Base-by-base conservation (phyloP, 2,329 filamentous ascomycete genomes). In the Zasmidium citrigriseum region DNA sequence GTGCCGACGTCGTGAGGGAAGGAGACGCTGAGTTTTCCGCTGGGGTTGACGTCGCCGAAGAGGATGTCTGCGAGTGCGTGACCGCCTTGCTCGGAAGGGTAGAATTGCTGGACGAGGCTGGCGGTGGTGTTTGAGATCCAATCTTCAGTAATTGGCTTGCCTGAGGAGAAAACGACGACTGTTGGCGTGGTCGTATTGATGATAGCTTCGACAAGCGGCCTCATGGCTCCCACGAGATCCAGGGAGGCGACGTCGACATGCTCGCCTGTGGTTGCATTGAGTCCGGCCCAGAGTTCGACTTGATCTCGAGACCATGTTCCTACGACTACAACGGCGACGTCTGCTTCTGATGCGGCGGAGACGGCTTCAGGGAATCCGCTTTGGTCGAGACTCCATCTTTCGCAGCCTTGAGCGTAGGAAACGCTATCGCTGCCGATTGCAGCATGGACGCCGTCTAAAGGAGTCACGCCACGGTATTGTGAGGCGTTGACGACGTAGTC, bases 241-340 rank as follows among this genome's bases (percentile, higher is more conserved):
- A 91, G 80, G 52, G 78, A 79, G 57, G 83, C 76, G 1, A 86
- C 78, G 64, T 91, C 89, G 49, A 91, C 84, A 67, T 90, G 87
- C 69, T 91, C 89, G 52, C 88, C 89, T 0, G 88, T 91, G 55
- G 88, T 91, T 24, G 87, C 88, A 64, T 91, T 91, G 2, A 90
- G 71, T 0, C 86, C 86, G 56, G 76, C 72, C 89, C 88, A 91
- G 2, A 91, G 82, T 71, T 91, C 84, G 53, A 80, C 77, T 69
- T 91, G 88, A 67, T 92, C 89, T 50, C 88, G 83, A 23, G 84
- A 86, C 89, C 88, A 91, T 9, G 89, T 91, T 27, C 89, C 89
- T 1, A 91, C 88, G 0, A 91, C 79, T 0, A 91, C 87, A 4
- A 91, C 81, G 4, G 89, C 88, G 1, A 91, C 83, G 66, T 91